Base-by-base conservation (phyloP, 1,139 yeast genomes). In the Lodderomyces oxycetoniae region DNA sequence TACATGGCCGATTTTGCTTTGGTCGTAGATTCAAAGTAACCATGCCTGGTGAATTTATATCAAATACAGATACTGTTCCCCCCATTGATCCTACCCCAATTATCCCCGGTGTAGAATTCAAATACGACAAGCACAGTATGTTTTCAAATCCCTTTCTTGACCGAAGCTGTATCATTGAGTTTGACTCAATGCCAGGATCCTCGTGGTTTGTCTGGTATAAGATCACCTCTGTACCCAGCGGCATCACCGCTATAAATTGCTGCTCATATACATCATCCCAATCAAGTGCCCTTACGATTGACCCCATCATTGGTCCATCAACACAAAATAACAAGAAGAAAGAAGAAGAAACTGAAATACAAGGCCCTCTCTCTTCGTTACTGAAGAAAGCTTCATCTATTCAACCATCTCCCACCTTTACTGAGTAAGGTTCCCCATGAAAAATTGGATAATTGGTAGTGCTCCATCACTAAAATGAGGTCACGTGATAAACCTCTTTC, bases 31-130 rank as follows among this genome's bases (percentile, higher is more conserved):
- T 66, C 13, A 76, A 47, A 0, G 67, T 47, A 3, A 76, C 53
- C 2, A 70, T 57, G 4, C 57, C 57, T 5, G 57, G 46, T 3
- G 58, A 50, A 17, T 67, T 57, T 24, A 85, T 69, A 50, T 86
- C 84, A 42, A 84, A 78, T 0, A 86, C 53, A 30, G 77, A 67
- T 3, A 85, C 73, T 12, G 64, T 62, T 1, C 96, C 96, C 49
- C 76, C 79, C 37, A 78, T 67, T 32, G 83, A 82, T 1, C 95
- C 95, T 10, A 79, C 82, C 8, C 81, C 86, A 0, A 78, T 71
- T 12, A 84, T 50, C 1, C 93, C 93, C 5, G 66, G 62, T 20
- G 65, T 64, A 2, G 56, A 49, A 1, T 72, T 62, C 3, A 89
- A 78, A 52, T 81, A 83, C 24, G 84, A 78, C 35, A 80, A 63